These are phyloP conservation scores for Cyclanthera cordifolia DNA, from an alignment of 306 rosid genomes.

Conservation along the genomic window DNA sequence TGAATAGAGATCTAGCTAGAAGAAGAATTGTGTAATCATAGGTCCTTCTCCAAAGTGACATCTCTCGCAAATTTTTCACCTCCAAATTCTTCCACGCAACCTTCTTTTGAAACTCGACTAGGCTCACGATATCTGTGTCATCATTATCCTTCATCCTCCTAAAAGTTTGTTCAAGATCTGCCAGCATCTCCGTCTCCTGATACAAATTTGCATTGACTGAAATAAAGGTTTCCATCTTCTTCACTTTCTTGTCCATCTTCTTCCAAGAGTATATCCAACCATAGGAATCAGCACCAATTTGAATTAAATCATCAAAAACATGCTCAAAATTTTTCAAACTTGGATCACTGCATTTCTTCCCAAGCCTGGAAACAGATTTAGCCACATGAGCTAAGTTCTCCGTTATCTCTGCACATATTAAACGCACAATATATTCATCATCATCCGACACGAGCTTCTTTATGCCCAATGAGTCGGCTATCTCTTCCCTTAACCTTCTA, in stretches of 20 bases:
- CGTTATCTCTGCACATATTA: constrained; percentile 58
- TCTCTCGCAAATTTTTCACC: constrained; percentile 56
- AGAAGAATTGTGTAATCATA: constrained; percentile 58
- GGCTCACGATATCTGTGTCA: constrained; percentile 32
- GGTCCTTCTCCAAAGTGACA: constrained; percentile 77
- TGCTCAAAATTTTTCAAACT: constrained; percentile 51
- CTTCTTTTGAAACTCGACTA: constrained; percentile 69
- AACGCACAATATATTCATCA: constrained; percentile 43
- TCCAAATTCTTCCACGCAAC: constrained; percentile 64
- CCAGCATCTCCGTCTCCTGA: constrained; percentile 82
- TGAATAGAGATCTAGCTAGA: constrained; percentile 66
- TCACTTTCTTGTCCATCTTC: constrained; percentile 81
- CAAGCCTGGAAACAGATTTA: constrained; percentile 76
- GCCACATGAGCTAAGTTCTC: constrained; percentile 64
- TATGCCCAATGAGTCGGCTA: constrained; percentile 58
- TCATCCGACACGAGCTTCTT: constrained; percentile 76
- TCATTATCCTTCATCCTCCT: constrained; percentile 58
- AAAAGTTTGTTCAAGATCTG: constrained; percentile 79
- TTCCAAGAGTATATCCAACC: constrained; percentile 56
- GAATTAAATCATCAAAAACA: constrained; percentile 43
- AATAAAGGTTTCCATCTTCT: constrained; percentile 78
- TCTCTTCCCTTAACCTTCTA: constrained; percentile 58
- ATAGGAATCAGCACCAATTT: constrained; percentile 41
- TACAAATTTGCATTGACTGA: constrained; percentile 66
- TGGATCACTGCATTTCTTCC: constrained; percentile 64